Conservation (phyloP, 345 rosid genomes). For the Linum trigynum region DNA sequence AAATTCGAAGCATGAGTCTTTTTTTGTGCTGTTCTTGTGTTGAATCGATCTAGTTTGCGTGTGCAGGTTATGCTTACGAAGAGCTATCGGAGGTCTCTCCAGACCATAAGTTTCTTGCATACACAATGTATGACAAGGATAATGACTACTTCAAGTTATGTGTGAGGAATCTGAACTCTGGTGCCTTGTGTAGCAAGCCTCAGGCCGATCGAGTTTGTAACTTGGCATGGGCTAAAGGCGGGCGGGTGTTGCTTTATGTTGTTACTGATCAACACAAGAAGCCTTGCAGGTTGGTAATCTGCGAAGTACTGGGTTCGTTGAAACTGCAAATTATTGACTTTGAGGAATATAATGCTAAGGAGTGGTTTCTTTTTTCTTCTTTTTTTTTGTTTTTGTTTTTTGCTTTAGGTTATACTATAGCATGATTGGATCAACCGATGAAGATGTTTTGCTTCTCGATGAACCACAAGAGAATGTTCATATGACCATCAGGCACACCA, state of each 20-base stretch:
- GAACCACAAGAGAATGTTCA: constrained; percentile 57
- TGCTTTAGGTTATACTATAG: constrained; percentile 58
- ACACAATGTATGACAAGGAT: constrained; percentile 94
- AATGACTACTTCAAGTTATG: constrained; percentile 66
- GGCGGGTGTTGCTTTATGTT: constrained; percentile 78
- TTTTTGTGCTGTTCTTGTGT: neutral
- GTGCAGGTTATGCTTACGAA: constrained; percentile 83
- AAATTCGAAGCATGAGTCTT: neutral
- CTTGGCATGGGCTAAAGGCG: constrained; percentile 85
- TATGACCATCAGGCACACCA: constrained; percentile 65
- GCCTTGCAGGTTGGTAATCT: constrained; percentile 50
- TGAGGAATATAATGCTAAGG: too few species aligned
- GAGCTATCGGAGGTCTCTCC: constrained; percentile 90
- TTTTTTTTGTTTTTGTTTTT: constrained; percentile 1
- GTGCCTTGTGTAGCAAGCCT: constrained; percentile 87
- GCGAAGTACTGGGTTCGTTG: neutral
- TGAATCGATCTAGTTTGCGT: neutral
- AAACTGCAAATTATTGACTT: too few species aligned
- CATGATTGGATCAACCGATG: constrained; percentile 86
- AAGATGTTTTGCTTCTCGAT: constrained; percentile 72
- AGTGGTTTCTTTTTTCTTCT: neutral
- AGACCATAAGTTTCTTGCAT: constrained; percentile 86
- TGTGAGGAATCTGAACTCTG: constrained; percentile 81
- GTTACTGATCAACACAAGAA: constrained; percentile 77
- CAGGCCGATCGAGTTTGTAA: constrained; percentile 73